Evolutionary conservation across 192 early-diverging fungal species (phyloP), one percentile per base, ranked within the genome.

Genomic region (Blastocladiella britannica): DNA sequence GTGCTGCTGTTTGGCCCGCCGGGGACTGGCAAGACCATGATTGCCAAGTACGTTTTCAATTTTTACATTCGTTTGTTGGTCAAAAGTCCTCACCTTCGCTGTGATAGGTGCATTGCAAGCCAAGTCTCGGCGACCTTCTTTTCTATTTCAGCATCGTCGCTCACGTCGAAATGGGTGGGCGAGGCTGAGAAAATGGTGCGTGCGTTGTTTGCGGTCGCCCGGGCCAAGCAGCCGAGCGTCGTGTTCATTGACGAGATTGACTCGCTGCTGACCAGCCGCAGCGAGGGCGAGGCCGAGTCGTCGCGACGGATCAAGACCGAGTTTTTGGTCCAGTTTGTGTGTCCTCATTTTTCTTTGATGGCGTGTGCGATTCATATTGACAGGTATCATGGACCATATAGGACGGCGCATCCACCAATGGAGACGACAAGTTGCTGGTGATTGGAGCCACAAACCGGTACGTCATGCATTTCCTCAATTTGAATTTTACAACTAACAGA

Each of bases 161-260:
- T 95, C 54, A 95, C 90, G 6, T 89, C 87, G 9, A 93, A 93
- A 62, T 95, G 89, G 88, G 80, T 91, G 4, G 87, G 91, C 29
- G 89, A 94, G 61, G 89, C 89, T 31, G 91, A 94, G 63, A 94
- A 94, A 63, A 86, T 92, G 86, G 86, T 75, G 27, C 80, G 89
- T 0, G 84, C 88, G 15, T 61, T 95, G 51, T 95, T 95, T 72
- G 89, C 91, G 0, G 88, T 93, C 0, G 91, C 91, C 1, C 60
- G 91, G 28, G 83, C 80, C 30, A 71, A 77, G 52, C 89, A 92
- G 68, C 91, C 91, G 23, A 75, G 82, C 0, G 87, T 91, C 0
- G 87, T 93, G 18, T 91, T 93, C 65, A 79, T 95, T 30, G 91
- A 95, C 61, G 91, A 95, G 68, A 91, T 95, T 58, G 91, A 95